A percentile compares a stretch with the other conserved stretches of the same genome.
phyloP scores from a whole-genome alignment of 495 filamentous ascomycete species.

The Physcia stellaris region DNA sequence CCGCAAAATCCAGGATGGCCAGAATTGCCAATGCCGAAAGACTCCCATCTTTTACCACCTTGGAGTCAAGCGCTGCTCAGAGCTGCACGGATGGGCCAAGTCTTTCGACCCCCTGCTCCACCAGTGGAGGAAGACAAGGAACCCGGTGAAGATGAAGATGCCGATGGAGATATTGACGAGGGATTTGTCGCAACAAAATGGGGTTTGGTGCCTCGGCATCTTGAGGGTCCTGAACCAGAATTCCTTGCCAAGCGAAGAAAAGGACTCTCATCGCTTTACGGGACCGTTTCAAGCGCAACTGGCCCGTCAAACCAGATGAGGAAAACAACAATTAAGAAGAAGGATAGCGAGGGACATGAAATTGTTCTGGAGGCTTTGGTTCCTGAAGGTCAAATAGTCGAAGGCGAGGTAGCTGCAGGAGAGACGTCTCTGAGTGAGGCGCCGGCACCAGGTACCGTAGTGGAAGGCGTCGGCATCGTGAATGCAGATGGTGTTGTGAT shows the following conservation, averaged over 20 bases:
- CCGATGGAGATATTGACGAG: conserved; percentile 29
- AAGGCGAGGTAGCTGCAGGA: conserved; percentile 64
- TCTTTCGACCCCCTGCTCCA: conserved; percentile 20
- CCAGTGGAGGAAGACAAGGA: conserved; percentile 26
- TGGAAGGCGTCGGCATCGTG: conserved; percentile 48
- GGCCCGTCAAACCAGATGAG: conserved; percentile 39
- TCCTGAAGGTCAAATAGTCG: conserved; percentile 64
- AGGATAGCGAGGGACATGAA: conserved; percentile 64
- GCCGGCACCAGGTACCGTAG: conserved; percentile 42
- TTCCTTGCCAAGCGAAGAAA: conserved; percentile 80
- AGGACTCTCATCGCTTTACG: conserved; percentile 47
- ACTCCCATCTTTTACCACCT: conserved; percentile 63
- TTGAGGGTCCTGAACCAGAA: conserved; percentile 61
- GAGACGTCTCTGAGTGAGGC: conserved; percentile 31
- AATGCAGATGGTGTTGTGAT: conserved; percentile 49
- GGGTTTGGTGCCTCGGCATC: conserved; percentile 61
- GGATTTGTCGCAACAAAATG: conserved; percentile 39
- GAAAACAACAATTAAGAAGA: conserved; percentile 62
- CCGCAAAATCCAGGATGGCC: conserved; percentile 42
- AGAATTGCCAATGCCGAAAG: conserved; percentile 68
- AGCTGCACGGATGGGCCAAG: conserved; percentile 48
- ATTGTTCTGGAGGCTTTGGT: conserved; percentile 71
- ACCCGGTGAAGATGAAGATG: conserved; percentile 36
- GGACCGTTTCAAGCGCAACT: conserved; percentile 21
- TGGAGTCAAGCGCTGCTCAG: conserved; percentile 76